phyloP scores from a whole-genome alignment of 331 rosid species.

The Malus hybrid region DNA sequence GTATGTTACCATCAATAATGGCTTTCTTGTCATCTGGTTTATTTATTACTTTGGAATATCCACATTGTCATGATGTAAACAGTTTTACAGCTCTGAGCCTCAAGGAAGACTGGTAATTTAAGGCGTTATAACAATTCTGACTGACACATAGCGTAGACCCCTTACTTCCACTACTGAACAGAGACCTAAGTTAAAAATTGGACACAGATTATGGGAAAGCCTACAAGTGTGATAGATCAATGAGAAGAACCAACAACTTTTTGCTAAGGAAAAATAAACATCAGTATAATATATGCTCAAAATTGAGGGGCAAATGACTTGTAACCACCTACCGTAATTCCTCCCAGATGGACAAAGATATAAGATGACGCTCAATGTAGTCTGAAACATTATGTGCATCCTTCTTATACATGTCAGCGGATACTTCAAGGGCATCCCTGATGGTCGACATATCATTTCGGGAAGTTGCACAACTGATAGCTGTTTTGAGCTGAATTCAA shows the following conservation, averaged over 20 bases:
- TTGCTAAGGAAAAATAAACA: not conserved
- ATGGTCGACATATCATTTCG: constrained; percentile 73
- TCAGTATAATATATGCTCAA: not conserved
- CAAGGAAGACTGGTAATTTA: not conserved
- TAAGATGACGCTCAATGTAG: constrained; percentile 87
- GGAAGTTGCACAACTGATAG: constrained; percentile 85
- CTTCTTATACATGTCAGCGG: constrained; percentile 87
- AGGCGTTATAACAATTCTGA: not conserved
- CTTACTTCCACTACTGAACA: not conserved
- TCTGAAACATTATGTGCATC: constrained; percentile 80
- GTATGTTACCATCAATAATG: not conserved
- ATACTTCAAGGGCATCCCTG: constrained; percentile 98
- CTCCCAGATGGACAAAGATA: constrained; percentile 94
- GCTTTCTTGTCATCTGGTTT: not conserved
- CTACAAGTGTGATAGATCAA: not conserved
- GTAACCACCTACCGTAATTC: constrained; percentile 62
- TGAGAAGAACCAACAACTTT: not conserved
- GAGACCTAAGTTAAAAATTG: not conserved
- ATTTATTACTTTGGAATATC: not conserved
- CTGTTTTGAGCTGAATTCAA: constrained; percentile 79
- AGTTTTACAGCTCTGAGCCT: not conserved
- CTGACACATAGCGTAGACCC: no score
- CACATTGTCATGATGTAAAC: not conserved
- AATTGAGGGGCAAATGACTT: not conserved
- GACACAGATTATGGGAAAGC: not conserved